Evolutionary conservation across 1,284 basidiomycete species (phyloP).

Genomic region (Moesziomyces sp.): DNA sequence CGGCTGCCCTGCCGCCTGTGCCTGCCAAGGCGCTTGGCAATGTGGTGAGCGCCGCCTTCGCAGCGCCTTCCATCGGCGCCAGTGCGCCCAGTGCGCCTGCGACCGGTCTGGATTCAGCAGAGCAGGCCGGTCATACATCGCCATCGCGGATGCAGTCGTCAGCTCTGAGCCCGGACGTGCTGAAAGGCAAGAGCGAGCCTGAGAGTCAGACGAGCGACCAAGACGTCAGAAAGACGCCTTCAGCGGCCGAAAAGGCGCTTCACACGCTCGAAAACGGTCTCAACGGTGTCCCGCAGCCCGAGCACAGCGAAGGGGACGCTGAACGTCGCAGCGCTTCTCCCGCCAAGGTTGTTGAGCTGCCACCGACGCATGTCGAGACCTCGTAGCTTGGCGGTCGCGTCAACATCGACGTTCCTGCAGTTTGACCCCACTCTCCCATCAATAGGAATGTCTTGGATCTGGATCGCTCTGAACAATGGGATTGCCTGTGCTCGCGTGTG

Average conservation of each 20-base stretch:
- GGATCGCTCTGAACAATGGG: neutral
- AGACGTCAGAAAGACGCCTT: neutral
- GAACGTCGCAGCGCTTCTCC: neutral
- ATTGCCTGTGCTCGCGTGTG: neutral
- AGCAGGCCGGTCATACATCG: neutral
- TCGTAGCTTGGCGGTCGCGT: neutral
- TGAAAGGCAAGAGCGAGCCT: neutral
- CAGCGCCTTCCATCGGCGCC: constrained; percentile 7
- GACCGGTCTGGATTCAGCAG: too few relatives aligned
- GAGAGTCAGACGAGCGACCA: neutral
- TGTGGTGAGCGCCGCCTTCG: constrained; percentile 24
- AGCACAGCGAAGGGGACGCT: neutral
- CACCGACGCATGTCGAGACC: neutral
- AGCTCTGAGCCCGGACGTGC: too few relatives aligned
- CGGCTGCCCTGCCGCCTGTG: constrained; percentile 12
- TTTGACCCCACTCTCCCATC: neutral
- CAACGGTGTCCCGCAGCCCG: neutral
- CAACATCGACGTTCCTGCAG: neutral
- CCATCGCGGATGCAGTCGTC: neutral
- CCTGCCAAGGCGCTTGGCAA: constrained; percentile 12
- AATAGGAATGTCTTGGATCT: neutral
- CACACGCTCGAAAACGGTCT: neutral
- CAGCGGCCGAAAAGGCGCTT: neutral
- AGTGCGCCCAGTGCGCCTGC: neutral
- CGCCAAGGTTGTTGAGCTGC: neutral